These are phyloP conservation scores for Zymoseptoria brevis DNA, from an alignment of 2,329 filamentous ascomycete species.

Conservation along the genomic window DNA sequence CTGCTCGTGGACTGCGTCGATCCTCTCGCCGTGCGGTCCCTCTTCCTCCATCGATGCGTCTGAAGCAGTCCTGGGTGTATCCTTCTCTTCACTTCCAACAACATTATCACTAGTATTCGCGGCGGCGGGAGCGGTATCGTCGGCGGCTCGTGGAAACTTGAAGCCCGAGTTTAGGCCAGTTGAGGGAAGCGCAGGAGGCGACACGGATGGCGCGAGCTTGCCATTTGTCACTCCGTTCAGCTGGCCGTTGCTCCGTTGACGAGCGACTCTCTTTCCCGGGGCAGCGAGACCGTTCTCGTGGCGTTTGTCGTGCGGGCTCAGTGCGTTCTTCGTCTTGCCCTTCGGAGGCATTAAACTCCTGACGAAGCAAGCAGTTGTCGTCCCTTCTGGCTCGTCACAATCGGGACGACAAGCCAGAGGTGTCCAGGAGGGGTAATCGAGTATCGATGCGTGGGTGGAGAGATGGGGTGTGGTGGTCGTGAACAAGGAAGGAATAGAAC, in stretches of 20 bases:
- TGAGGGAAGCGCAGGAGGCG: constrained; percentile 34
- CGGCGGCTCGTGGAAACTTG: constrained; percentile 28
- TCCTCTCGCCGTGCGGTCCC: constrained; percentile 23
- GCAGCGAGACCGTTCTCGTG: constrained; percentile 85
- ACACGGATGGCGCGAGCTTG: constrained; percentile 25
- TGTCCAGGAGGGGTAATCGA: constrained; percentile 7
- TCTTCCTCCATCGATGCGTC: constrained; percentile 37
- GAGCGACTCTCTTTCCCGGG: constrained; percentile 59
- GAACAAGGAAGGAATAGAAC: not conserved
- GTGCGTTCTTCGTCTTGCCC: constrained; percentile 34
- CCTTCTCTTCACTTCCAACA: constrained; percentile 15
- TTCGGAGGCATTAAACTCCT: constrained; percentile 41
- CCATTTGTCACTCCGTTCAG: constrained; percentile 39
- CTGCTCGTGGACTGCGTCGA: constrained; percentile 21
- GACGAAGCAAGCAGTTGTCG: constrained; percentile 7
- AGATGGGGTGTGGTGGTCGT: not conserved
- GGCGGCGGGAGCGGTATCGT: constrained; percentile 14
- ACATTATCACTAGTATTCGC: constrained; percentile 20
- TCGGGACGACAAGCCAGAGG: constrained; percentile 25
- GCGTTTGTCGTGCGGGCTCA: constrained; percentile 48
- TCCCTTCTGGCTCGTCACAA: constrained; percentile 24
- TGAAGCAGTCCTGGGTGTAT: constrained; percentile 35
- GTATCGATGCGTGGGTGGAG: constrained; percentile 4
- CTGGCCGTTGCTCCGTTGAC: constrained; percentile 40
- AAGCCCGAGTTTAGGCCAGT: constrained; percentile 32